phyloP scores from a whole-genome alignment of 202 grass and related monocot species.

The Dendrocalamus latiflorus region DNA sequence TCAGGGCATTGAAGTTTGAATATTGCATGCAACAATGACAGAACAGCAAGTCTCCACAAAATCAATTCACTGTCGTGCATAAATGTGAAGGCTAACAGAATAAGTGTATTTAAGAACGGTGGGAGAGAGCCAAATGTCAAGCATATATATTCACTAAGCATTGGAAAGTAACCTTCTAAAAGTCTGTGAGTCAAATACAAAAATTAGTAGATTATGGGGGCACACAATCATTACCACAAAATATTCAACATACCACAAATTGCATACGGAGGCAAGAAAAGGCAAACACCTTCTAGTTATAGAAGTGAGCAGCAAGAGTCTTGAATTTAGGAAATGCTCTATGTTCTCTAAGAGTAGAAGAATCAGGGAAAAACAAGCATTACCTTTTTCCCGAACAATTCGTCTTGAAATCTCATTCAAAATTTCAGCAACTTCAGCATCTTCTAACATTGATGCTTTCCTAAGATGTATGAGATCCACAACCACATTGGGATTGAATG shows the following conservation, averaged over 20 bases:
- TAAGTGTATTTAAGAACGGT: not conserved
- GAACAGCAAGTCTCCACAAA: not conserved
- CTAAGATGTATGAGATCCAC: slow-evolving; percentile 83
- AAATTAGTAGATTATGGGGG: not conserved
- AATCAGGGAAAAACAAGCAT: not conserved
- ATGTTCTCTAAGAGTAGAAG: not conserved
- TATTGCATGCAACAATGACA: not conserved
- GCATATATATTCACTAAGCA: not conserved
- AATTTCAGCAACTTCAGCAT: slow-evolving; percentile 78
- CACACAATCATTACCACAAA: not conserved
- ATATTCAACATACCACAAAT: not conserved
- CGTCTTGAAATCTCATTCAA: slow-evolving; percentile 84
- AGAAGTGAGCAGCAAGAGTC: not conserved
- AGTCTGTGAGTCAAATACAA: not conserved
- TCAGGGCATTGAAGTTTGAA: not conserved
- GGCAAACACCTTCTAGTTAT: not conserved
- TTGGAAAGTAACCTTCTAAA: not conserved
- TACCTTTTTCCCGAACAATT: slow-evolving; percentile 90
- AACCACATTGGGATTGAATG: slow-evolving; percentile 51
- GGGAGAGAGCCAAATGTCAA: not conserved
- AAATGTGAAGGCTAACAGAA: not conserved
- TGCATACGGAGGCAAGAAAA: not conserved
- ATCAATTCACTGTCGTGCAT: not conserved
- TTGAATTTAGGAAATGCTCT: not conserved
- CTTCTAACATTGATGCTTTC: slow-evolving; percentile 74